Evolutionary conservation across 2,329 filamentous ascomycete genomes (phyloP), one percentile per base, ranked within the genome.

Genomic region (Aspergillus pseudonomiae): DNA sequence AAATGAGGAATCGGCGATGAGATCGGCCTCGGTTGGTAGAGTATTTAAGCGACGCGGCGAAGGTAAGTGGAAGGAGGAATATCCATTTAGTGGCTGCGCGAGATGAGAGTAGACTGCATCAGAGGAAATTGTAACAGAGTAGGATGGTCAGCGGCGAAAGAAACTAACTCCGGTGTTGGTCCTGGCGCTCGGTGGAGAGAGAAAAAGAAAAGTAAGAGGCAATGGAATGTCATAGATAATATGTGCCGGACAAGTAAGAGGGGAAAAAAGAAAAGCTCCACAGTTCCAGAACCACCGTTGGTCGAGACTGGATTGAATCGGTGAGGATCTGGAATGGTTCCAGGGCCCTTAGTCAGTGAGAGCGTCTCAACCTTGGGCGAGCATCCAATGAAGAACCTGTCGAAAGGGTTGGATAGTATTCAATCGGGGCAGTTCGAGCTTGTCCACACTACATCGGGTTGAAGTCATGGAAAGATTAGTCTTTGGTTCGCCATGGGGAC

Each of bases 221-320:
- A 16, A 46, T 39, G 46, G 54, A 54, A 16, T 50, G 46, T 28
- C 46, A 50, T 50, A 61, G 43, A 36, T 30, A 53, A 36, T 30
- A 53, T 14, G 61, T 30, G 30, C 56, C 39, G 59, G 61, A 60
- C 43, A 53, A 56, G 52, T 39, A 60, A 56, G 54, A 67, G 21
- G 39, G 52, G 54, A 11, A 4, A 28, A 36, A 41, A 21, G 34
- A 46, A 56, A 45, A 45, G 48, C 48, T 52, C 48, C 48, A 52
- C 48, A n/a, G 48, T 52, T 52, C 46, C 16, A 52, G 46, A 52
- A 52, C 46, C 19, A 50, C 46, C 24, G 46, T 50, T 28, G 24
- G 21, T 26, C 46, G 26, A 36, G 26, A 30, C 26, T 19, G 11
- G 46, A 50, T 19, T 30, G 14, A 24, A 48, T 48, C 24, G 45